Evolutionary conservation across 2,329 filamentous ascomycete species (phyloP).

Genomic region (Calonectria multiphialidica): DNA sequence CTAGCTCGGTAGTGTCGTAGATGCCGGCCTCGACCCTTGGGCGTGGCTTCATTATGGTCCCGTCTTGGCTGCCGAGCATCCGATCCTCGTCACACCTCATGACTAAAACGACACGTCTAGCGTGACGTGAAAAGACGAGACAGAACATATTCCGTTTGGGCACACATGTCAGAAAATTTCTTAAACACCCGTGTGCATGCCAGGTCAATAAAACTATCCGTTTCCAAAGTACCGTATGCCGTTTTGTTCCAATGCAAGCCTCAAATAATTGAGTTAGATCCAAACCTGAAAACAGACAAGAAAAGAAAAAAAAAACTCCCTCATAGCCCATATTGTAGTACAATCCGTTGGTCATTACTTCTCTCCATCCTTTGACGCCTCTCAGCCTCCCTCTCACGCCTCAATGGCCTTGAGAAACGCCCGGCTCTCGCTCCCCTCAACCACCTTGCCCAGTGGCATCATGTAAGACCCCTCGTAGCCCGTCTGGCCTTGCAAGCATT

Average conservation of each 20-base stretch:
- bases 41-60: conserved; percentile 23
- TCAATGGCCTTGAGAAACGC: conserved; percentile 63
- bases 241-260: not conserved
- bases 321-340: not conserved
- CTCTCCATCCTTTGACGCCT: not conserved
- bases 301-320: not conserved
- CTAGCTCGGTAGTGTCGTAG: conserved; percentile 28
- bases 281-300: not conserved
- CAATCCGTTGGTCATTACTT: not conserved
- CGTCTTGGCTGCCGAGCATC: conserved; percentile 31
- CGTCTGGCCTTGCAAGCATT: conserved; percentile 51
- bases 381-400: conserved; percentile 25
- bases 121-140: not conserved
- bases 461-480: conserved; percentile 53
- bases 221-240: not conserved
- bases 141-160: not conserved
- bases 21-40: conserved; percentile 10
- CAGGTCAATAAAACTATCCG: not conserved
- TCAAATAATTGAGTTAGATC: not conserved
- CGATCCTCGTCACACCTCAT: conserved; percentile 27
- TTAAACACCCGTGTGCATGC: not conserved
- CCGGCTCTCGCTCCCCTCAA: conserved; percentile 66
- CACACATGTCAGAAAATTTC: not conserved
- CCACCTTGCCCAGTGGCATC: conserved; percentile 68
- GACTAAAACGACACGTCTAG: conserved; percentile 19